Base-by-base conservation (phyloP, 345 rosid species). In the Firmiana major region DNA sequence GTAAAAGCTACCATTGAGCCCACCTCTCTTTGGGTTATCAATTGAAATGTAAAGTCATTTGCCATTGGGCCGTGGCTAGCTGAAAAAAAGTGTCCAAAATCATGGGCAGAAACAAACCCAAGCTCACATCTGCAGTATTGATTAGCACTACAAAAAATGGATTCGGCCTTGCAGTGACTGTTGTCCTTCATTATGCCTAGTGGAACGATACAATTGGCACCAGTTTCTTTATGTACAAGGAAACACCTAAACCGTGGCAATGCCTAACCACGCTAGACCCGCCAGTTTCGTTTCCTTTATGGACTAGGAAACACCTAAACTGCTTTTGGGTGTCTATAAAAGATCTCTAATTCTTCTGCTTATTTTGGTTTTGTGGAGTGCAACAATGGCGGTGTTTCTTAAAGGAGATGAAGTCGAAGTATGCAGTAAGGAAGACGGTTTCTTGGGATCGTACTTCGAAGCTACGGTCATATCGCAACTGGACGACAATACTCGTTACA, bases 361-460 rank as follows among this genome's bases (percentile, higher is more conserved):
- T 17, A 17, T 19, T 19, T 2, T 1, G 1, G 16, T 15, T 51
- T 4, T 6, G 13, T 22, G 11, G 16, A 16, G 58, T 55, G 34
- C 57, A 58, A 40, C 17, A 28, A 59, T 59, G 77, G 22, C 26
- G 24, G 16, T 40, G 54, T 74, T 59, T 42, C 40, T 0, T 4
- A 19, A 9, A 26, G 71, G 70, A 3, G 78, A 75, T 9, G 6
- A 46, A 17, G 59, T 75, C 3, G 71, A 75, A 48, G 59, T 75
- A 6, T 48, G 71, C 70, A 75, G 45, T 60, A 74, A 60, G 16
- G 69, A 74, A 26, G 19, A 74, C 22, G 77, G 69, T 1, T 75
- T 75, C 54, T 4, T 45, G 15, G 77, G 67, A 6, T 74, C 77
- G 3, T 74, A 75, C 34, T 75, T 10, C 1, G 26, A 62, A 46